Evolutionary conservation across 768 basidiomycete species (phyloP).

Genomic region (Boletus speciosus): DNA sequence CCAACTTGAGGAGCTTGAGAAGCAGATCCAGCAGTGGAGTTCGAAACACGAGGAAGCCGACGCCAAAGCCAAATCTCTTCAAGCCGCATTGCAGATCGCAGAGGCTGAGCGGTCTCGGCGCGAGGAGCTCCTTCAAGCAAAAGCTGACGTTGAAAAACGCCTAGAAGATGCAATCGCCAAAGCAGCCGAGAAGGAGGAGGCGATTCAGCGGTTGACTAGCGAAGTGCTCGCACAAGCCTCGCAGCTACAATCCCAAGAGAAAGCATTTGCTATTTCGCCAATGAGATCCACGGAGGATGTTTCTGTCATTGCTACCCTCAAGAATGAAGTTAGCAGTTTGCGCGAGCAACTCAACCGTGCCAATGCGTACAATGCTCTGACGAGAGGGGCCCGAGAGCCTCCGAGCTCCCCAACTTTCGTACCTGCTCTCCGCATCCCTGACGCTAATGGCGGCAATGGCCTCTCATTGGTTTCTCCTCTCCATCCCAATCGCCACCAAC

Average conservation of each 20-base stretch:
- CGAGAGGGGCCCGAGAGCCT: constrained; percentile 68
- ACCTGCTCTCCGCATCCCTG: constrained; percentile 63
- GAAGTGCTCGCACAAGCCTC: constrained; percentile 71
- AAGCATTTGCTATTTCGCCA: constrained; percentile 60
- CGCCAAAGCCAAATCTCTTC: constrained; percentile 64
- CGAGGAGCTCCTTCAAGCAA: constrained; percentile 70
- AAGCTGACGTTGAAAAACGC: constrained; percentile 74
- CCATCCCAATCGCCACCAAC: constrained; percentile 58
- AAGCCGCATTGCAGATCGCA: constrained; percentile 62
- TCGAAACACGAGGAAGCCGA: constrained; percentile 87
- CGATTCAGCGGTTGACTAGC: constrained; percentile 75
- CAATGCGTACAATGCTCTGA: constrained; percentile 87
- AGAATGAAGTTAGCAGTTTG: constrained; percentile 87
- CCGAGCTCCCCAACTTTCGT: constrained; percentile 85
- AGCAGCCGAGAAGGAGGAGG: constrained; percentile 77
- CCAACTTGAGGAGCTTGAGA: constrained; percentile 76
- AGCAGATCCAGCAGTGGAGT: constrained; percentile 82
- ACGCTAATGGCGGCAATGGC: constrained; percentile 43
- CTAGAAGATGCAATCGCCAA: constrained; percentile 75
- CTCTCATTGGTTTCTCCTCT: constrained; percentile 36
- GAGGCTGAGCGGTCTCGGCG: constrained; percentile 70
- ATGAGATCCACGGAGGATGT: constrained; percentile 74
- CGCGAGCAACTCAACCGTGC: constrained; percentile 95
- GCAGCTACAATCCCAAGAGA: constrained; percentile 76
- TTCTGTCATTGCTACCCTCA: constrained; percentile 83